Conservation (phyloP, 2,329 filamentous ascomycete species). For the Beauveria australis region DNA sequence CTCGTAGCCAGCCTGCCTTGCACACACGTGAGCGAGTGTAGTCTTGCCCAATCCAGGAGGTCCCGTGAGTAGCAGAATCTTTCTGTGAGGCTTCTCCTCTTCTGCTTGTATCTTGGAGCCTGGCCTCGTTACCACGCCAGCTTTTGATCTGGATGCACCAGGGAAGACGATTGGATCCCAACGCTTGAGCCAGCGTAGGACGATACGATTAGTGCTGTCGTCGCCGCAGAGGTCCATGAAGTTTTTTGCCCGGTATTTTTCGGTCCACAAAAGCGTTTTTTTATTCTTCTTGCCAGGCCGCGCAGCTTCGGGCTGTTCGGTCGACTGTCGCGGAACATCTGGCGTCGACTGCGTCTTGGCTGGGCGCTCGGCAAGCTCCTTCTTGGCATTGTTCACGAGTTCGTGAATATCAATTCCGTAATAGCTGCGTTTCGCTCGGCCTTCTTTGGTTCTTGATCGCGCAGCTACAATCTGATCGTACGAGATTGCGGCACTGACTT, state of each 20-base stretch:
- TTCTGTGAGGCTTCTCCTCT: constrained; percentile 71
- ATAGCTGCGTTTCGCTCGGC: constrained; percentile 65
- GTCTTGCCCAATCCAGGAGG: constrained; percentile 94
- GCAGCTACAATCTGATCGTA: constrained; percentile 62
- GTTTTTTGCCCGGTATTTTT: constrained; percentile 88
- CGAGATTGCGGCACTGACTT: constrained; percentile 35
- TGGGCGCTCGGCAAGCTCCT: constrained; percentile 39
- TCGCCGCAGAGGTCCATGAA: constrained; percentile 94
- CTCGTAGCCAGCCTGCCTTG: constrained; percentile 90
- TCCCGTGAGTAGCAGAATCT: constrained; percentile 83
- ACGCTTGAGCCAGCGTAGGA: constrained; percentile 85
- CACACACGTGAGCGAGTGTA: constrained; percentile 91
- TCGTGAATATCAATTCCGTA: constrained; percentile 90
- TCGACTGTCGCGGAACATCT: constrained; percentile 32
- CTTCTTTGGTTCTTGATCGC: constrained; percentile 57
- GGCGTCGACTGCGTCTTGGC: constrained; percentile 15
- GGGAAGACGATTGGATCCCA: constrained; percentile 95
- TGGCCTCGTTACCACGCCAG: constrained; percentile 34
- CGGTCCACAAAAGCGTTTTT: constrained; percentile 73
- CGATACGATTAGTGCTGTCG: constrained; percentile 82
- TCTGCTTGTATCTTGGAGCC: constrained; percentile 37
- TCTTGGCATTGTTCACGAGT: constrained; percentile 63
- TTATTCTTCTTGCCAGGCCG: constrained; percentile 30
- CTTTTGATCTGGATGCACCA: constrained; percentile 54
- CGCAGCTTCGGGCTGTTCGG: constrained; percentile 26